These are phyloP conservation scores for Chimonanthus praecox DNA, from an alignment of 164 flowering plant genomes.

Conservation along the genomic window DNA sequence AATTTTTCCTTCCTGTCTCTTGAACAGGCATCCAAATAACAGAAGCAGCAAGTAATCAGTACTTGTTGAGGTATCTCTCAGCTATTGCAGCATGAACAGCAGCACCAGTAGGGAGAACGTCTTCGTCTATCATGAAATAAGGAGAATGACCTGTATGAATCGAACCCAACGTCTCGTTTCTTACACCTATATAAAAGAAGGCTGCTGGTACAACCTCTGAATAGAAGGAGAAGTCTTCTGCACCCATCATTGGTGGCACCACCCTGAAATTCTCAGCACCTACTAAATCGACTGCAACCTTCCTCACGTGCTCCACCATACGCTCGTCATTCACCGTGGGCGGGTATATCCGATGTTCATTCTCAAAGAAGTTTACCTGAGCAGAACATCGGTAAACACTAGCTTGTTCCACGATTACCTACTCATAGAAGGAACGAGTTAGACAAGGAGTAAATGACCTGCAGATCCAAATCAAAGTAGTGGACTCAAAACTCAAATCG, in stretches of 20 bases:
- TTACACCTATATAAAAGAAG: constrained; percentile 42
- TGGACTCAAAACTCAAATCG: not conserved
- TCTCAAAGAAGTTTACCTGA: constrained; percentile 55
- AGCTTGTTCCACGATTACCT: constrained; percentile 60
- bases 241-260: constrained; percentile 39
- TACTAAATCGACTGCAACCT: constrained; percentile 37
- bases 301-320: constrained; percentile 49
- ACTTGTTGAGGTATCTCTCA: constrained; percentile 38
- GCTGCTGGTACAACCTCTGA: constrained; percentile 40
- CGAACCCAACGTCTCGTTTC: constrained; percentile 36
- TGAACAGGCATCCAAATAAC: too few species aligned
- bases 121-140: constrained; percentile 50
- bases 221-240: constrained; percentile 74
- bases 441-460: not conserved
- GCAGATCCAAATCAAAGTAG: not conserved
- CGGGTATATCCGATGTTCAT: constrained; percentile 38
- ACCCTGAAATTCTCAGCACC: constrained; percentile 42
- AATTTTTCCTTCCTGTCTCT: too few species aligned
- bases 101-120: constrained; percentile 67
- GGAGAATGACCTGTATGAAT: constrained; percentile 41
- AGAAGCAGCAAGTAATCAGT: too few species aligned
- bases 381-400: constrained; percentile 49
- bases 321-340: constrained; percentile 45
- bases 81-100: constrained; percentile 79
- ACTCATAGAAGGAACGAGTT: not conserved